phyloP scores from a whole-genome alignment of 2,329 filamentous ascomycete genomes.

The Aspergillus sp. region DNA sequence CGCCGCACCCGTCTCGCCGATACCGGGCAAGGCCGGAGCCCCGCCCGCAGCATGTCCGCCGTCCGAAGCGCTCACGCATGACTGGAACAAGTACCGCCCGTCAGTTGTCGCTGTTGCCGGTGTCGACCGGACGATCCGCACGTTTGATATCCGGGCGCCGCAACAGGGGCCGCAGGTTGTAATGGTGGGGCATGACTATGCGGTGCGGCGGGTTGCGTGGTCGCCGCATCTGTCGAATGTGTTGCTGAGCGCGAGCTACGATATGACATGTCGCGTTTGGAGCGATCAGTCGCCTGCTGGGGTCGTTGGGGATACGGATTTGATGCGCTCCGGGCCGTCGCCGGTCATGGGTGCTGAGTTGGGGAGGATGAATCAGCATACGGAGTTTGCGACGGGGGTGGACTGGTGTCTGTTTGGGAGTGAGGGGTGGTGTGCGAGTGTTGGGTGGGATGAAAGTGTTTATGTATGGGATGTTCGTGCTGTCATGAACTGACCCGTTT shows the following conservation, averaged over 20 bases:
- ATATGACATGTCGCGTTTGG: constrained; percentile 97
- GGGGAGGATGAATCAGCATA: constrained; percentile 88
- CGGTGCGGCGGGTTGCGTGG: constrained; percentile 84
- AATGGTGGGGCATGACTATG: constrained; percentile 87
- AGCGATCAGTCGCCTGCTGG: constrained; percentile 68
- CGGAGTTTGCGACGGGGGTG: constrained; percentile 93
- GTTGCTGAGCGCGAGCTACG: constrained; percentile 87
- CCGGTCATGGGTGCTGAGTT: constrained; percentile 68
- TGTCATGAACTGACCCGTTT: constrained; percentile 53
- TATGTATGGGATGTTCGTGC: constrained; percentile 87
- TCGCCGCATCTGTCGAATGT: constrained; percentile 91
- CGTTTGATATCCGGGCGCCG: constrained; percentile 85
- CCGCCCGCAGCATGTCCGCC: constrained; percentile 58
- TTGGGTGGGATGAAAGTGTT: constrained; percentile 91
- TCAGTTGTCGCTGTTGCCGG: constrained; percentile 84
- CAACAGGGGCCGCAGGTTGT: constrained; percentile 72
- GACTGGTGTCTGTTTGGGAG: constrained; percentile 98
- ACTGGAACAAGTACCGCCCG: constrained; percentile 98
- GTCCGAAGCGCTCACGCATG: constrained; percentile 86
- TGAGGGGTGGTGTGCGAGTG: constrained; percentile 93
- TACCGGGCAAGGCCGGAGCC: constrained; percentile 40
- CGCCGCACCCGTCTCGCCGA: constrained; percentile 60
- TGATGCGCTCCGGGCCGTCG: constrained; percentile 44
- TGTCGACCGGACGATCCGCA: constrained; percentile 84
- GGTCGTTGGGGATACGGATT: constrained; percentile 39